These are phyloP conservation scores for Tympanopsis confertula DNA, from an alignment of 2,329 filamentous ascomycete species.

Conservation along the genomic window DNA sequence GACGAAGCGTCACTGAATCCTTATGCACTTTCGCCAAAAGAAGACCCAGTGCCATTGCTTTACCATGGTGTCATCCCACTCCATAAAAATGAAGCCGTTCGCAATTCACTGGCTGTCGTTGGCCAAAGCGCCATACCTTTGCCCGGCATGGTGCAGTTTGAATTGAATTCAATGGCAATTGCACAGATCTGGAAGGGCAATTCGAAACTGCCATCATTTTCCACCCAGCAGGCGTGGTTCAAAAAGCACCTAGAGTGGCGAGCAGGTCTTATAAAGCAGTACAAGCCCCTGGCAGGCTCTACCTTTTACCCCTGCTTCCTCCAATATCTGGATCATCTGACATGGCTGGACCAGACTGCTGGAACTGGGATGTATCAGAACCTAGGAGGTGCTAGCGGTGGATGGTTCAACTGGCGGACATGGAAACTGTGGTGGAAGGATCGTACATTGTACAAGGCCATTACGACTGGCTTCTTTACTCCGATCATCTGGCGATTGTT, in stretches of 20 bases:
- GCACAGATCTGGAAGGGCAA: slow-evolving; percentile 4
- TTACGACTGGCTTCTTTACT: slow-evolving; percentile 2
- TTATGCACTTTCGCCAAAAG: slow-evolving; percentile 3
- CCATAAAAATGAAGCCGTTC: slow-evolving; percentile 2
- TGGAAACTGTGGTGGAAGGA: slow-evolving; percentile 6
- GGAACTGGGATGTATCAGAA: slow-evolving; percentile 4
- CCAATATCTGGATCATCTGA: slow-evolving; percentile 2
- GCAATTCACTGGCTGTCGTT: slow-evolving; percentile 4
- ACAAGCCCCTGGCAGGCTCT: background rate
- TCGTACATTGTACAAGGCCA: slow-evolving; percentile 4
- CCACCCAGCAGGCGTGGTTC: too few species aligned
- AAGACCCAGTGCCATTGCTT: slow-evolving; percentile 1
- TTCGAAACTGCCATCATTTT: slow-evolving; percentile 2
- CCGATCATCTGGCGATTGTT: slow-evolving; percentile 4
- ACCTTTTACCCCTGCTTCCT: slow-evolving; percentile 4
- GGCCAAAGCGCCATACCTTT: slow-evolving; percentile 3
- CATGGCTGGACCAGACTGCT: slow-evolving; percentile 4
- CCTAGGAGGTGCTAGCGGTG: too few species aligned
- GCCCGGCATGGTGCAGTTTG: slow-evolving; percentile 5
- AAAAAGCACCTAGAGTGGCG: slow-evolving; percentile 1
- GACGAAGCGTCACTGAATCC: background rate
- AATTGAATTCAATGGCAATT: slow-evolving; percentile 5
- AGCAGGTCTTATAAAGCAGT: background rate
- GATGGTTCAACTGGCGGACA: slow-evolving; percentile 4
- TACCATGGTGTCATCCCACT: slow-evolving; percentile 4